Percentiles rank a stretch among this genome's conserved stretches.
Evolutionary conservation across 345 rosid species (phyloP).

Genomic region (Pugionium dolabratum): DNA sequence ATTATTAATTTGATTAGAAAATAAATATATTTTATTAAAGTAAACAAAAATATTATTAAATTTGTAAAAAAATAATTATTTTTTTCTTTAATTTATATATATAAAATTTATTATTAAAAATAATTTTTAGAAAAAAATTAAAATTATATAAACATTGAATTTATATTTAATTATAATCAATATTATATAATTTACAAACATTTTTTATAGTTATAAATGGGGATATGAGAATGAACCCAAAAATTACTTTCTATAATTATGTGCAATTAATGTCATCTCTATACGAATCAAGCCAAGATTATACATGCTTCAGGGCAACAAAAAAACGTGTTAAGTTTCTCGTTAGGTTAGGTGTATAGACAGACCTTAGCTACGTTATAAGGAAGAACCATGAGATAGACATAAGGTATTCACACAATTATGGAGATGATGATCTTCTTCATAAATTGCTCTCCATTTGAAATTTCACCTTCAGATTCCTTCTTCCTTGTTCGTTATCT

Average conservation of each 20-base stretch:
- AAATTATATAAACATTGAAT: too few species aligned
- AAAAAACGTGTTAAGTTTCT: not conserved
- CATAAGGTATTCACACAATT: conserved; percentile 18
- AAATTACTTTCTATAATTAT: not conserved
- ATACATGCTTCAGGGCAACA: conserved; percentile 12
- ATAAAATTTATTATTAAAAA: too few species aligned
- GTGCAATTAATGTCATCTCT: conserved; percentile 13
- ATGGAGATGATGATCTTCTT: not conserved
- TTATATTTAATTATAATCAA: too few species aligned
- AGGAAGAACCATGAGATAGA: not conserved
- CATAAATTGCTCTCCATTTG: conserved; percentile 19
- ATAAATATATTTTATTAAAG: too few species aligned
- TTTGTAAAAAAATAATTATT: too few species aligned
- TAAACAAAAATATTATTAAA: too few species aligned
- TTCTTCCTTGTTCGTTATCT: conserved; percentile 16
- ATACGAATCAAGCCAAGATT: conserved; percentile 15
- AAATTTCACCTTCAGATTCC: conserved; percentile 28
- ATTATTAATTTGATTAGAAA: too few species aligned
- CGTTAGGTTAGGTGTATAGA: not conserved
- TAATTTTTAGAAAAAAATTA: too few species aligned
- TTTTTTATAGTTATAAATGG: too few species aligned
- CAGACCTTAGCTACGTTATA: conserved; percentile 17
- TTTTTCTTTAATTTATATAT: too few species aligned
- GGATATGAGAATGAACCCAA: too few species aligned
- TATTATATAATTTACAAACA: too few species aligned